phyloP scores from a whole-genome alignment of 148 eudicot genomes.

The Euryodendron excelsum region DNA sequence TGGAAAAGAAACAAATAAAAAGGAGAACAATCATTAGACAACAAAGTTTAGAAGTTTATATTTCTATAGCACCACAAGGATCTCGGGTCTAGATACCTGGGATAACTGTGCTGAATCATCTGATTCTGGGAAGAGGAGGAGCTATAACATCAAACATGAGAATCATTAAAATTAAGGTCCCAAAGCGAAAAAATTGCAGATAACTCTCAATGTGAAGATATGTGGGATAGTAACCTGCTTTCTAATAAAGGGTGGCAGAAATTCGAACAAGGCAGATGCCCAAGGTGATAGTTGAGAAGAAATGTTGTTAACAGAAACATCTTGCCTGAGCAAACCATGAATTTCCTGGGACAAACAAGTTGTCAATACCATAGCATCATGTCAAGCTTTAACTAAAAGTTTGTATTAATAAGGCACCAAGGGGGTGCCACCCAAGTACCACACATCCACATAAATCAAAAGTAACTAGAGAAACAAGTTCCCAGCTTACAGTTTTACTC shows the following conservation, averaged over 20 bases:
- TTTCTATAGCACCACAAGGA: background rate
- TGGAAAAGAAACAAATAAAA: constrained; percentile 34
- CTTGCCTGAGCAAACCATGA: constrained; percentile 75
- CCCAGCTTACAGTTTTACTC: background rate
- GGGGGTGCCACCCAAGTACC: too few relatives aligned
- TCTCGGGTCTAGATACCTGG: constrained; percentile 52
- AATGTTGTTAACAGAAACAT: constrained; percentile 71
- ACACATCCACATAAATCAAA: background rate
- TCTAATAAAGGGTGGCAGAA: constrained; percentile 82
- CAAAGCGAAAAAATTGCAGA: background rate
- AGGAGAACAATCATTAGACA: background rate
- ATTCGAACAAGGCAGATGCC: constrained; percentile 95
- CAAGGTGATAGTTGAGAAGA: constrained; percentile 93
- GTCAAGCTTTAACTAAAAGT: too few relatives aligned
- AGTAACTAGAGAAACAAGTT: constrained; percentile 9
- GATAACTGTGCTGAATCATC: constrained; percentile 98
- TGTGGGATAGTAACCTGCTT: constrained; percentile 57
- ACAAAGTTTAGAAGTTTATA: background rate
- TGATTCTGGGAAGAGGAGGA: constrained; percentile 95
- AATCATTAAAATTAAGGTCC: background rate
- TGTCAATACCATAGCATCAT: constrained; percentile 13
- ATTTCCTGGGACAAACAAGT: constrained; percentile 66
- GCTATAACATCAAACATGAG: constrained; percentile 40
- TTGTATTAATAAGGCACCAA: too few relatives aligned
- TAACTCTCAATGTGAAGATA: background rate